Conservation (phyloP, 2,329 filamentous ascomycete genomes). For the Ophiosphaerella narmari region DNA sequence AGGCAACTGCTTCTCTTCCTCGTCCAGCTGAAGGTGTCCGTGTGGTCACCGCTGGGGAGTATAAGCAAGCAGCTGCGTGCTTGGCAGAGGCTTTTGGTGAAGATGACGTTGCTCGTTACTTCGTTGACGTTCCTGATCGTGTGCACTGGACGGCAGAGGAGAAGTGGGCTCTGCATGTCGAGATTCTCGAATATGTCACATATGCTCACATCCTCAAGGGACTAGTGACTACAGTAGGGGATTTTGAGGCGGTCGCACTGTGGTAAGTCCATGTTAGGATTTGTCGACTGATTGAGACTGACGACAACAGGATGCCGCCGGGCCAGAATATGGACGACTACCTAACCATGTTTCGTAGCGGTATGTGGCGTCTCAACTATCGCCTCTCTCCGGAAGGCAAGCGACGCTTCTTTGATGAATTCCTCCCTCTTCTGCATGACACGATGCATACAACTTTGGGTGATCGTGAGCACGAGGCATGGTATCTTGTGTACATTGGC, state of each 20-base stretch:
- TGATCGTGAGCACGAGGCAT: conserved; percentile 67
- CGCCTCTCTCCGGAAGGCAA: conserved; percentile 73
- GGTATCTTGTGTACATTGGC: conserved; percentile 84
- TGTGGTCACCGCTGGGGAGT: conserved; percentile 67
- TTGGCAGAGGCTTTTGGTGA: conserved; percentile 78
- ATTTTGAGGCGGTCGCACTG: conserved; percentile 77
- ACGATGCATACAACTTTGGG: conserved; percentile 73
- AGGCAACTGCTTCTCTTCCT: conserved; percentile 26
- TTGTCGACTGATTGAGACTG: conserved; percentile 4
- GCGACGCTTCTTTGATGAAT: conserved; percentile 75
- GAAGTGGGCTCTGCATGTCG: conserved; percentile 76
- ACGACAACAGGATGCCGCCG: conserved; percentile 68
- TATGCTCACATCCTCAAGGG: conserved; percentile 77
- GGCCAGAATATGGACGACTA: conserved; percentile 74
- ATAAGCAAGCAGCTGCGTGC: conserved; percentile 70
- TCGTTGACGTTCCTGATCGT: conserved; percentile 73
- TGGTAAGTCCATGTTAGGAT: conserved; percentile 62
- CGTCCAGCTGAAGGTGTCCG: conserved; percentile 59
- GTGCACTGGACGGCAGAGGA: conserved; percentile 65
- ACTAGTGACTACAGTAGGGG: conserved; percentile 73
- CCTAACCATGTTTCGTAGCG: conserved; percentile 72
- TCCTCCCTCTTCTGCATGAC: conserved; percentile 73
- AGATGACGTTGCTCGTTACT: conserved; percentile 75
- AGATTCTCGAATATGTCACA: conserved; percentile 77
- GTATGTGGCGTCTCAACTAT: conserved; percentile 78